Evolutionary conservation across 768 basidiomycete species (phyloP), one percentile per base, ranked within the genome.

Genomic region (Panaeolus cyanescens): DNA sequence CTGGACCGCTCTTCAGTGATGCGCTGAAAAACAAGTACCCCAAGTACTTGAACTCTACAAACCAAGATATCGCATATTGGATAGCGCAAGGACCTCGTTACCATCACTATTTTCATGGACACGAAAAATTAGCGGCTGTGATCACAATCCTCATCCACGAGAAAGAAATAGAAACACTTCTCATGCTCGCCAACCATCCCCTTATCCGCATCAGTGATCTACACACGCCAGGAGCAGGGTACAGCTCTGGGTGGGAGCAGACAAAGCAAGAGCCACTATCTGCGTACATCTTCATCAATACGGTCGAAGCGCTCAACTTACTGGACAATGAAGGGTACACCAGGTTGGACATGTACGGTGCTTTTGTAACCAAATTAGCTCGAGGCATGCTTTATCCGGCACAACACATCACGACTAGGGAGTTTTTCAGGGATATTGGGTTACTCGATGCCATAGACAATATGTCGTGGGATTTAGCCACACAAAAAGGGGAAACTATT

Each of bases 181-280:
- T 80, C 5, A 75, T 74, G 70, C 67, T 80, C 30, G 76, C 76
- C 10, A 68, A 73, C 10, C 77, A 78, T 55, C 78, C 78, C 5
- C 32, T 55, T 12, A 65, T 77, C 5, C 72, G 74, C 1, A 66
- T 80, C 10, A n/a, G 19, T 1, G 20, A 53, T 3, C 71, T 79
- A 15, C 64, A 66, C 9, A 20, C 63, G 2, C 54, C 75, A 22
- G 33, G 55, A 13, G 76, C 71, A 70, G 71, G 72, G 0, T 69
- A 77, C 63, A 67, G 74, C 58, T 74, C 72, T 58, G 77, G 77
- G 0, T 75, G 71, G 58, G 68, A 68, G 6, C 68, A 72, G 13
- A 66, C 74, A 31, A 66, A 64, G 59, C 64, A 75, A 32, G 59
- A 67, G 15, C 74, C 77, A 1, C 63, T 78, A 2, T 55, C 56